Base-by-base conservation (phyloP, 2,329 filamentous ascomycete species). In the Coniochaeta ligniaria region DNA sequence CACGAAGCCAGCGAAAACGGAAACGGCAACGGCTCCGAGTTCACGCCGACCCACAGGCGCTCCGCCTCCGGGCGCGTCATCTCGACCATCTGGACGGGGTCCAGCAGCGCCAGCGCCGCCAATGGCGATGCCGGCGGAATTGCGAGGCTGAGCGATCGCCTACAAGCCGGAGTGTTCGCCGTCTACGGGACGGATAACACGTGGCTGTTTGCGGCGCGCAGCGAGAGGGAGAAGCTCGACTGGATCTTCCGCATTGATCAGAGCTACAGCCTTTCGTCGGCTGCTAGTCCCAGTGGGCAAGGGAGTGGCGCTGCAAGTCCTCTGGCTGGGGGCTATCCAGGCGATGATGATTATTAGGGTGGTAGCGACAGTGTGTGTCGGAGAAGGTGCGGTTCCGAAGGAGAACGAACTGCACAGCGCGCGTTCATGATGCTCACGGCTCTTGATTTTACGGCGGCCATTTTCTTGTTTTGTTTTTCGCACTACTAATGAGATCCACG, bases 181-280 rank as follows among this genome's bases (percentile, higher is more conserved):
- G 85, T 99, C 58, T 99, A 98, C 71, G 94, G 91, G 47, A 91
- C 89, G 62, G 90, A 95, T 73, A 97, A 97, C 74, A 96, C 93
- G 35, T 99, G 93, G 84, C 80, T 99, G 45, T 98, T 99, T 73
- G 91, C 92, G 16, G 91, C 92, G 26, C 83, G 92, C 61, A 94
- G 87, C 68, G 94, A 97, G 77, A 83, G 88, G 57, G 93, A 97
- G 74, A 96, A 97, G 80, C 88, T 93, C 67, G 95, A 98, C 73
- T 99, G 95, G 95, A 96, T 99, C 67, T 84, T 96, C 74, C 89
- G 90, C 69, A 92, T 99, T 67, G 95, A 99, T 74, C 90, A 96
- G 78, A 91, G 88, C 58, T 85, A 83, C 66, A 35, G 31, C 31
- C 73, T 82, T 67, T 78, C 80, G 38, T 78, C 74, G 12, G 77